Evolutionary conservation across 306 rosid species (phyloP), one percentile per base, ranked within the genome.

Genomic region (Cicer yamashitae): DNA sequence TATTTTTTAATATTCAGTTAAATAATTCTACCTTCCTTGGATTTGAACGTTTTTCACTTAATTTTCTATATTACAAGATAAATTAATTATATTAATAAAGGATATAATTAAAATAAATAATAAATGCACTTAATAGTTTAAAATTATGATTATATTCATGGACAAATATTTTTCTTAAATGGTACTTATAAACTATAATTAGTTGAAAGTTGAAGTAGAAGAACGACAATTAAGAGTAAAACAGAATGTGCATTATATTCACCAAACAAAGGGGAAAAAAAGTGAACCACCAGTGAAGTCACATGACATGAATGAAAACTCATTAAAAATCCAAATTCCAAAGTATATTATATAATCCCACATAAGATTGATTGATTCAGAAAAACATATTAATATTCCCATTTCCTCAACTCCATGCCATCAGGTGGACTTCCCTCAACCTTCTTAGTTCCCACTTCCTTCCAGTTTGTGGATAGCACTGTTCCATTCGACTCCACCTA

Each of bases 341-440:
- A 56, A 48, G 20, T 25, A 25, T 25, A 25, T 25, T 25, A 50
- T 84, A 83, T 46, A 82, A 78, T 71, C 46, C 7, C 68, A 79
- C 58, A 44, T 45, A 9, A 73, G 6, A 81, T 69, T 56, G 34
- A 54, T 10, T 17, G 48, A 60, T 17, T 10, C 57, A 56, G 58
- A n/a, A n/a, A 48, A 48, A 74, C 12, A 15, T 7, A 58, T 65
- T 68, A 94, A 83, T 68, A 77, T 82, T 90, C 92, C 97, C 97
- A 94, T 76, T 90, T 92, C 86, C 83, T 94, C 90, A 94, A 64
- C 84, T 92, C 97, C 96, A 94, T 94, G 59, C 99, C 99, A 77
- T 94, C 96, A 11, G 97, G 99, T 45, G 99, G 92, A 64, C 96
- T 94, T 82, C 97, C 96, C 81, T 94, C 97, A 0, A 94, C 97